phyloP scores from a whole-genome alignment of 257 asterid species.

The Verbena officinalis region DNA sequence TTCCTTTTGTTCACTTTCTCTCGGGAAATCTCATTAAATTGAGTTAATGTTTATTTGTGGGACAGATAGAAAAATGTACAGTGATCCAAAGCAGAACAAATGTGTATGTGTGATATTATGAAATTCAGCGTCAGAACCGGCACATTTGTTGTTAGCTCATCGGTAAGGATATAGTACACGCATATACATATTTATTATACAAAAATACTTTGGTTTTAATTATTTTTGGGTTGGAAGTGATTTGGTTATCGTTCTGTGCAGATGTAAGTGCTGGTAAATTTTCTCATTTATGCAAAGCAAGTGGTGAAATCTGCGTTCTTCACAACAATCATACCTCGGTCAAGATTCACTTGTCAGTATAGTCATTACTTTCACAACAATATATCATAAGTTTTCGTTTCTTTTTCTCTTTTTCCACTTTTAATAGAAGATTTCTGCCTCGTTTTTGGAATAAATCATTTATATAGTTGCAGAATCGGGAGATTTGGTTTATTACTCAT shows the following conservation, averaged over 20 bases:
- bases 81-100: slow-evolving; percentile 58
- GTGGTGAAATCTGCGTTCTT: slow-evolving; percentile 30
- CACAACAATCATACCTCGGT: slow-evolving; percentile 16
- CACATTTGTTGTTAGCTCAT: slow-evolving; percentile 33
- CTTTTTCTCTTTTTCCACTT: slow-evolving; percentile 1
- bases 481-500: not conserved
- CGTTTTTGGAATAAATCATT: slow-evolving; percentile 34
- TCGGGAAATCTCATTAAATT: not conserved
- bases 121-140: slow-evolving; percentile 39
- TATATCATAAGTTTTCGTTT: not conserved
- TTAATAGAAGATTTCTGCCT: slow-evolving; percentile 20
- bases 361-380: slow-evolving; percentile 16
- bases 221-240: not conserved
- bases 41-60: slow-evolving; percentile 15
- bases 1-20: not conserved
- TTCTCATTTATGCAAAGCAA: slow-evolving; percentile 18
- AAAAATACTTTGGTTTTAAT: no score
- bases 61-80: slow-evolving; percentile 62
- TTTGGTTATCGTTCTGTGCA: slow-evolving; percentile 14
- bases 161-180: not conserved
- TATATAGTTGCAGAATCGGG: slow-evolving; percentile 25
- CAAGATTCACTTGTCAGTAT: slow-evolving; percentile 11
- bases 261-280: not conserved
- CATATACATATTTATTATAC: no score
- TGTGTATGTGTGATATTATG: slow-evolving; percentile 84